phyloP scores from a whole-genome alignment of 305 asterid genomes.

The Ajuga reptans region DNA sequence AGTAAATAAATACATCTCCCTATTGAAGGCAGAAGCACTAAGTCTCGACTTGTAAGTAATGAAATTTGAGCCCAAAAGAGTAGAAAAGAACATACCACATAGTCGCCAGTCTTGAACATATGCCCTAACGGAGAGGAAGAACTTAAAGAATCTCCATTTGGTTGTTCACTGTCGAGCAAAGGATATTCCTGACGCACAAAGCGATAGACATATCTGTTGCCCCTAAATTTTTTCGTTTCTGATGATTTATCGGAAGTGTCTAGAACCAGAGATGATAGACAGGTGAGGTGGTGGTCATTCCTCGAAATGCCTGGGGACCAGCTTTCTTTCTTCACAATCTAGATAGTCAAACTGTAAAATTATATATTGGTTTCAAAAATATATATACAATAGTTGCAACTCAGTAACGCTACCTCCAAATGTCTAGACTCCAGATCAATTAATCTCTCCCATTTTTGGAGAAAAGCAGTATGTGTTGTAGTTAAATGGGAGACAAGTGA shows the following conservation, averaged over 20 bases:
- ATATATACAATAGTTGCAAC: slow-evolving; percentile 14
- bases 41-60: neutral
- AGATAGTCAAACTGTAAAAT: slow-evolving; percentile 24
- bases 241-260: slow-evolving; percentile 45
- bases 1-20: slow-evolving; percentile 13
- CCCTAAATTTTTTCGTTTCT: slow-evolving; percentile 28
- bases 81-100: slow-evolving; percentile 61
- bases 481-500: slow-evolving; percentile 79
- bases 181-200: slow-evolving; percentile 48
- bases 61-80: neutral
- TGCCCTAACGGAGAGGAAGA: slow-evolving; percentile 39
- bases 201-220: slow-evolving; percentile 51
- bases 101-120: slow-evolving; percentile 66
- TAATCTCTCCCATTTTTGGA: slow-evolving; percentile 80
- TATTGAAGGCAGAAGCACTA: slow-evolving; percentile 3
- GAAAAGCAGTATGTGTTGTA: slow-evolving; percentile 50
- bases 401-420: slow-evolving; percentile 51
- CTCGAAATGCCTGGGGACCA: slow-evolving; percentile 49
- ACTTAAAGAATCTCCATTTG: slow-evolving; percentile 31
- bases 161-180: slow-evolving; percentile 27
- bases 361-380: slow-evolving; percentile 20
- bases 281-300: slow-evolving; percentile 36
- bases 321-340: slow-evolving; percentile 60
- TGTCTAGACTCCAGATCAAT: slow-evolving; percentile 86
- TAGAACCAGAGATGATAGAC: slow-evolving; percentile 57